Conservation (phyloP, 139 green algal species). For the Raphidocelis subcapitata region DNA sequence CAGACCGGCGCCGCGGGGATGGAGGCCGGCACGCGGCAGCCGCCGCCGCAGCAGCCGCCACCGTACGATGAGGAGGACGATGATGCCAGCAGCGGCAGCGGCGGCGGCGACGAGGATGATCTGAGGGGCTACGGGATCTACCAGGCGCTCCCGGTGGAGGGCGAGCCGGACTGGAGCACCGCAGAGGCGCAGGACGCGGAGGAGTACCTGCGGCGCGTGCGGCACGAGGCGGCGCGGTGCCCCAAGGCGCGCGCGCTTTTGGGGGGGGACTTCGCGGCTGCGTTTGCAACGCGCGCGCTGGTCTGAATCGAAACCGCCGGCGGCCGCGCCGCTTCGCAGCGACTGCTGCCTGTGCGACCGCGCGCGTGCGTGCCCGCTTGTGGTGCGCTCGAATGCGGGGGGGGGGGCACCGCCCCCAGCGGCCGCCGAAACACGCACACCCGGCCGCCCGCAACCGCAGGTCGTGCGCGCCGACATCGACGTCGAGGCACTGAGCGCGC, state of each 20-base stretch:
- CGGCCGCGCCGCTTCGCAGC: neutral
- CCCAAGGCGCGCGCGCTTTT: slow-evolving; percentile 13
- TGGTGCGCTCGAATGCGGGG: too few species aligned
- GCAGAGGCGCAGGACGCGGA: slow-evolving; percentile 24
- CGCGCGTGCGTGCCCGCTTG: too few species aligned
- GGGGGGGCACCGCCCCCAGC: too few species aligned
- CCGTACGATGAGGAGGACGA: slow-evolving; percentile 11
- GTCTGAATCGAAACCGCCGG: too few species aligned
- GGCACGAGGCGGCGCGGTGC: slow-evolving; percentile 40
- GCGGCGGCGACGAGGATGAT: slow-evolving; percentile 53
- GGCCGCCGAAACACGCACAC: too few species aligned
- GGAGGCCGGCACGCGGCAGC: too few species aligned
- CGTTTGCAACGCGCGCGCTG: too few species aligned
- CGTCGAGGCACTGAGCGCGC: neutral
- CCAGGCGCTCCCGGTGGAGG: slow-evolving; percentile 63
- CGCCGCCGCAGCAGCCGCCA: neutral
- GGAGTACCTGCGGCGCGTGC: slow-evolving; percentile 53
- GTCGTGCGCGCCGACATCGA: slow-evolving; percentile 45
- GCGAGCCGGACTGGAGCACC: slow-evolving; percentile 46
- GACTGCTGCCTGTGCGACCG: neutral
- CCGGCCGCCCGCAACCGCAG: neutral
- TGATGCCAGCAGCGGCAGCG: slow-evolving; percentile 9
- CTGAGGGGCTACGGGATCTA: slow-evolving; percentile 64
- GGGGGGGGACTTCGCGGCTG: too few species aligned
- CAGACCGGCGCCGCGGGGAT: neutral